Base-by-base conservation (phyloP, 2,329 filamentous ascomycete genomes). In the Aspergillus niger region DNA sequence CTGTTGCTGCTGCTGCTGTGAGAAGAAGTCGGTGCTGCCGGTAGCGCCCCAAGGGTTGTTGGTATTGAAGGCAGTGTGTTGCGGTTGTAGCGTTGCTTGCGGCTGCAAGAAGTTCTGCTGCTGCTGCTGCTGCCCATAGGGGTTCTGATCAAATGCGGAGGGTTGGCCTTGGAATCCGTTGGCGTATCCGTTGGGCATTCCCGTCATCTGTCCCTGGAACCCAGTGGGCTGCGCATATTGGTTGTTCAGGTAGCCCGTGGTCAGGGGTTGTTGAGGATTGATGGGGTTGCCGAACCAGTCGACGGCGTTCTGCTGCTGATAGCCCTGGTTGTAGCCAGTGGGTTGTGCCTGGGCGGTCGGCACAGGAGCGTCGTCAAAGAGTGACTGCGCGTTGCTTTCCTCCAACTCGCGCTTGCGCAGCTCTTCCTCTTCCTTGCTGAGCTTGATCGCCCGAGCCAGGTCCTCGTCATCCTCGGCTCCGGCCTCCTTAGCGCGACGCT, bases 241-340 rank as follows among this genome's bases (percentile, higher is more conserved):
- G 68, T 86, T 88, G 76, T 88, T 88, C 65, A 89, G 76, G 70
- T 83, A 89, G 5, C 87, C 87, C 13, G 87, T 90, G 57, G 82
- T 84, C 75, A 93, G 88, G 67, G 89, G 80, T 65, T 84, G 84
- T 74, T 91, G 89, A 70, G 87, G 88, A 60, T 94, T 91, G 70
- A 98, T 89, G 11, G 93, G 92, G 76, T 99, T 99, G 61, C 94
- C 95, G 70, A 96, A 95, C 87, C 96, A 98, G 78, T 99, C 95
- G 17, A 99, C 95, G 11, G 92, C 91, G 59, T 90, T 90, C 74
- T 97, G 94, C 79, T 99, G 95, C 80, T 98, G 93, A 72, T 99
- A 99, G 50, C 94, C 94, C 79, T 97, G 93, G 77, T 97, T 98
- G 81, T 92, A 92, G 38, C 92, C 94, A 13, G 93, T 98, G 43